Evolutionary conservation across 441 rosid species (phyloP).

Genomic region (Aleurites moluccanus): DNA sequence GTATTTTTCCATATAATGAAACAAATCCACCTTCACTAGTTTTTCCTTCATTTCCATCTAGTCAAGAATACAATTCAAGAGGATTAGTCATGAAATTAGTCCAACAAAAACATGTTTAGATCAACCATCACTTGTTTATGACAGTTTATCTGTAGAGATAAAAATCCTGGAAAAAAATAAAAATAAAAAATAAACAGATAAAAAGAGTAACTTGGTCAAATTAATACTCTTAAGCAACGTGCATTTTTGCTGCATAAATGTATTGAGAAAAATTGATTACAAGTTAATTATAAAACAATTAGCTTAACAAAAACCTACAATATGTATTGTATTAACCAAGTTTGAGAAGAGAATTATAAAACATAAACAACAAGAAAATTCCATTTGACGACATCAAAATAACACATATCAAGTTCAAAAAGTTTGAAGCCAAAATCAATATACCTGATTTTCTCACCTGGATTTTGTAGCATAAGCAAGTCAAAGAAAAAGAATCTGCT

Average conservation of each 20-base stretch:
- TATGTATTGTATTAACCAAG: not conserved
- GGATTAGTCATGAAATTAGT: constrained; percentile 2
- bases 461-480: constrained; percentile 56
- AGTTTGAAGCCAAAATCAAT: constrained; percentile 14
- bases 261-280: not conserved
- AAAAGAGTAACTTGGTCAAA: not conserved
- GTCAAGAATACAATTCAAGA: constrained; percentile 22
- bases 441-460: constrained; percentile 77
- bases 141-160: not conserved
- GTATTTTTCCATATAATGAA: constrained; percentile 54
- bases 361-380: not conserved
- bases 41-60: constrained; percentile 50
- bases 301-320: not conserved
- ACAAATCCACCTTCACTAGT: constrained; percentile 39
- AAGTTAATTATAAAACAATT: not conserved
- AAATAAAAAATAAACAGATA: not conserved
- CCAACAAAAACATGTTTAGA: constrained; percentile 15
- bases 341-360: not conserved
- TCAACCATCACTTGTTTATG: too few species aligned
- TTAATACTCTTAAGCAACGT: not conserved
- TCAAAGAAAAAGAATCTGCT: constrained; percentile 70
- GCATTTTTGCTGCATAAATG: not conserved
- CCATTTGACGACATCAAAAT: not conserved
- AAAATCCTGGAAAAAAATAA: not conserved
- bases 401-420: not conserved